phyloP scores from a whole-genome alignment of 768 basidiomycete species.

The Hypholoma fasciculare region DNA sequence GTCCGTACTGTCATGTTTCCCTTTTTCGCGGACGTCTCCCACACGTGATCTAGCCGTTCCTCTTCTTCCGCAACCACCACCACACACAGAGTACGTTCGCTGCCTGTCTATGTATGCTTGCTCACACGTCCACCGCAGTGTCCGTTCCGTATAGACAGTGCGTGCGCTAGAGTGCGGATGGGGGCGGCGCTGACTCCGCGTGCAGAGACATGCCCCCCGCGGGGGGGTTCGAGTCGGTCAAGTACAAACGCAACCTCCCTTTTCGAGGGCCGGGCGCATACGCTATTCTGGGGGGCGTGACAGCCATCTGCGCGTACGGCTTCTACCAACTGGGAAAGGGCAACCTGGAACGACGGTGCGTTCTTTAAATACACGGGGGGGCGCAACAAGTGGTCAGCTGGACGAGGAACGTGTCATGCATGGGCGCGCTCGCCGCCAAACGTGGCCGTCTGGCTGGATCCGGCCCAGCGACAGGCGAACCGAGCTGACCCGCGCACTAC shows the following conservation, averaged over 20 bases:
- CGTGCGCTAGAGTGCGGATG: conserved; percentile 20
- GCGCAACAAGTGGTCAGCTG: conserved; percentile 47
- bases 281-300: conserved; percentile 84
- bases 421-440: conserved; percentile 66
- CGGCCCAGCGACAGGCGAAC: conserved; percentile 34
- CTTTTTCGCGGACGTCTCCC: conserved; percentile 17
- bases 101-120: conserved; percentile 1
- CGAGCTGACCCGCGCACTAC: conserved; percentile 16
- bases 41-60: conserved; percentile 2
- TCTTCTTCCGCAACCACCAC: conserved; percentile 10
- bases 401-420: conserved; percentile 65
- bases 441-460: conserved; percentile 63
- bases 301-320: conserved; percentile 83
- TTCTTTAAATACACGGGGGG: conserved; percentile 18
- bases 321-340: conserved; percentile 91
- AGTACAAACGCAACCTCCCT: conserved; percentile 96
- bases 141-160: conserved; percentile 65
- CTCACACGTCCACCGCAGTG: conserved; percentile 38
- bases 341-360: conserved; percentile 91
- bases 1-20: not conserved
- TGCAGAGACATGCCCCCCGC: conserved; percentile 92
- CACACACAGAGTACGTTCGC: conserved; percentile 7
- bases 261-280: conserved; percentile 84
- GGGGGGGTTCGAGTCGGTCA: conserved; percentile 90
- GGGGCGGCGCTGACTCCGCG: conserved; percentile 11